A percentile compares a stretch with the other conserved stretches of the same genome.
These are phyloP conservation scores for Termitomyces titanicus DNA, from an alignment of 768 basidiomycete species.

Conservation along the genomic window DNA sequence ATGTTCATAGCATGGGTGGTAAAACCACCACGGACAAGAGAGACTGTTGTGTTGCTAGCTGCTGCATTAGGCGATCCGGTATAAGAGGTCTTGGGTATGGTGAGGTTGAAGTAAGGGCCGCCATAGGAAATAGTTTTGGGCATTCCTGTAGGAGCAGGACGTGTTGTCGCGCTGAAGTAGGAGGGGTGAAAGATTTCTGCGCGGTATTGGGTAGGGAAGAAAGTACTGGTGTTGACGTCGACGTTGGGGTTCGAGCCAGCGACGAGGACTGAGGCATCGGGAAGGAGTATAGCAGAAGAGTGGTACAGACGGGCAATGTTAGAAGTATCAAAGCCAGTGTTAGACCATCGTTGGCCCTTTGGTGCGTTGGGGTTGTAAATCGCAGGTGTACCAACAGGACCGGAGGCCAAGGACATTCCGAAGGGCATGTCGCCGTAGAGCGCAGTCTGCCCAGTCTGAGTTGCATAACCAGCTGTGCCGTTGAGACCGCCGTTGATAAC, in stretches of 20 bases:
- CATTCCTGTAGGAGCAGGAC: slow-evolving; percentile 68
- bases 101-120: slow-evolving; percentile 74
- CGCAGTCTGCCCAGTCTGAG: slow-evolving; percentile 39
- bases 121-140: slow-evolving; percentile 81
- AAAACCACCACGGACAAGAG: slow-evolving; percentile 78
- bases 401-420: slow-evolving; percentile 62
- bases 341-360: slow-evolving; percentile 61
- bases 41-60: slow-evolving; percentile 72
- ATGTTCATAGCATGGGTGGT: slow-evolving; percentile 87
- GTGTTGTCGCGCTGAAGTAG: slow-evolving; percentile 71
- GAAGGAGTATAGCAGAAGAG: slow-evolving; percentile 70
- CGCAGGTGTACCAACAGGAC: slow-evolving; percentile 62
- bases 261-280: slow-evolving; percentile 81
- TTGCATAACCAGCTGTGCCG: slow-evolving; percentile 79
- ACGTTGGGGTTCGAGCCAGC: slow-evolving; percentile 94
- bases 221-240: slow-evolving; percentile 61
- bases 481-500: slow-evolving; percentile 83
- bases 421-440: slow-evolving; percentile 53
- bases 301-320: slow-evolving; percentile 77
- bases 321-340: slow-evolving; percentile 48
- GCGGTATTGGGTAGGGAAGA: slow-evolving; percentile 75
- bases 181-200: slow-evolving; percentile 90
- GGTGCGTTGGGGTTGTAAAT: slow-evolving; percentile 68
- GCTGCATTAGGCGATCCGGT: slow-evolving; percentile 64
- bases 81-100: slow-evolving; percentile 63